phyloP scores from a whole-genome alignment of 768 basidiomycete species.

The Xerocomus potaroensis region DNA sequence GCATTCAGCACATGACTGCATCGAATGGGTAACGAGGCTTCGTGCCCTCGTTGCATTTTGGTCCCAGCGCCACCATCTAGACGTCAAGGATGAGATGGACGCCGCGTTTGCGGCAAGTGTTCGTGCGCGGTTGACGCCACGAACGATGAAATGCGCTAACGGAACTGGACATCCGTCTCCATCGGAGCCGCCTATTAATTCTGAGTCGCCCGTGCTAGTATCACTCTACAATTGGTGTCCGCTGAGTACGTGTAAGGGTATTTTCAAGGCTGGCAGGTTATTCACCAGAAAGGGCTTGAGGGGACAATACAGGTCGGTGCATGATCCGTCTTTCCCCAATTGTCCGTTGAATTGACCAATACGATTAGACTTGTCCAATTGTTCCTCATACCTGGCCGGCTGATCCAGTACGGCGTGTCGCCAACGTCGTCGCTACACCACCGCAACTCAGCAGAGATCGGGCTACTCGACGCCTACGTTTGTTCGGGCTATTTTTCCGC shows the following conservation, averaged over 20 bases:
- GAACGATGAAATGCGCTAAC: constrained; percentile 27
- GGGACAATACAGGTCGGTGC: constrained; percentile 74
- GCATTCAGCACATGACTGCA: constrained; percentile 57
- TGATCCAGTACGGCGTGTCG: constrained; percentile 69
- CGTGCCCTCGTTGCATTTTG: constrained; percentile 72
- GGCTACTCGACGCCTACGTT: constrained; percentile 72
- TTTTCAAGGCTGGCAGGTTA: constrained; percentile 68
- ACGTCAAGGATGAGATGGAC: constrained; percentile 80
- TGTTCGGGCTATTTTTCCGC: constrained; percentile 84
- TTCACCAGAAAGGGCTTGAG: constrained; percentile 66
- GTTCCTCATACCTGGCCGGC: constrained; percentile 68
- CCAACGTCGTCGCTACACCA: constrained; percentile 54
- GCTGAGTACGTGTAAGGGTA: constrained; percentile 71
- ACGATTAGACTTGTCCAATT: constrained; percentile 60
- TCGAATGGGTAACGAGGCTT: constrained; percentile 84
- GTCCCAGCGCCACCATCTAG: constrained; percentile 68
- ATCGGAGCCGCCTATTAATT: constrained; percentile 51
- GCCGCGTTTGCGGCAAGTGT: constrained; percentile 50
- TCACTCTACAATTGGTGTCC: constrained; percentile 86
- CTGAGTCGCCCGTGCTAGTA: constrained; percentile 54
- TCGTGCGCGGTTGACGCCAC: constrained; percentile 59
- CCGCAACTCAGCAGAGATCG: constrained; percentile 50
- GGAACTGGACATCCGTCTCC: constrained; percentile 38
- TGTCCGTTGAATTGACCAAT: neutral
- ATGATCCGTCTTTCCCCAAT: no score